phyloP scores from a whole-genome alignment of 176 grass and related monocot species.

The Coix lacrymajobi region DNA sequence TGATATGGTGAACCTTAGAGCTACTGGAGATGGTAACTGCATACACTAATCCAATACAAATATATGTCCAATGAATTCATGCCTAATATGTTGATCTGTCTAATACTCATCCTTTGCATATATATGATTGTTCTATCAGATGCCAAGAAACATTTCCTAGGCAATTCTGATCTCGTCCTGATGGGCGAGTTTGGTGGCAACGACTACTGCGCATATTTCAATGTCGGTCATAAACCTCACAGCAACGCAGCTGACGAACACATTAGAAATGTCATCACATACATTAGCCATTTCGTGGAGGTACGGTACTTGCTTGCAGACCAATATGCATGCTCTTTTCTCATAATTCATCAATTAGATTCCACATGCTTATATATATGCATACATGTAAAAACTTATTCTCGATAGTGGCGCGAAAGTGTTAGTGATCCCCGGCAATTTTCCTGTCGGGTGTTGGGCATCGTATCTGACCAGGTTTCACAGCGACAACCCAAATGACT shows the following conservation, averaged over 20 bases:
- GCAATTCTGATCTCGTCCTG: conserved; percentile 4
- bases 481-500: background rate
- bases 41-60: background rate
- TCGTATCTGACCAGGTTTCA: background rate
- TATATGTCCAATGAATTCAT: too few species aligned
- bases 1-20: background rate
- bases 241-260: background rate
- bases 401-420: background rate
- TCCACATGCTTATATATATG: background rate
- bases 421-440: background rate
- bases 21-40: background rate
- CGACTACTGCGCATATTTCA: background rate
- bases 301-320: background rate
- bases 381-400: background rate
- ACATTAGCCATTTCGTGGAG: background rate
- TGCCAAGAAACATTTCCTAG: background rate
- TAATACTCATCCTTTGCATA: background rate
- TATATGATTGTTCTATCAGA: background rate
- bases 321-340: background rate
- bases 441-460: background rate
- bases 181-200: conserved; percentile 18
- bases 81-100: background rate
- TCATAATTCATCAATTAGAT: background rate
- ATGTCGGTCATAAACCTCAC: background rate
- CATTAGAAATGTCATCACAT: background rate